Evolutionary conservation across 1,284 basidiomycete genomes (phyloP).

Genomic region (Tylopilus orsonianus): DNA sequence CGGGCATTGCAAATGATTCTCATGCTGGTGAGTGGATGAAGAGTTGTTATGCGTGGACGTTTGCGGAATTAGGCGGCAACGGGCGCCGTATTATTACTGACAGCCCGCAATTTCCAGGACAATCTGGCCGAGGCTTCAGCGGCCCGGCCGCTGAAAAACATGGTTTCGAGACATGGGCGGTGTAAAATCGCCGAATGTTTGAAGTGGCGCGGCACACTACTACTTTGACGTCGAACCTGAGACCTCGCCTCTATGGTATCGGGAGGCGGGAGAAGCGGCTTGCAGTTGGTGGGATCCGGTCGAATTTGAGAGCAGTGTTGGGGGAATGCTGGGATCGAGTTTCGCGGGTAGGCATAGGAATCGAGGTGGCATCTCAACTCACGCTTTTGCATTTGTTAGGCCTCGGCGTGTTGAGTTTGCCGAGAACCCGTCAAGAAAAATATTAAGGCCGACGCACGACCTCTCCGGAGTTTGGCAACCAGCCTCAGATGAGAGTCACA

Average conservation of each 20-base stretch:
- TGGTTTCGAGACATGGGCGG: constrained; percentile 15
- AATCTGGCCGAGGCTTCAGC: background rate
- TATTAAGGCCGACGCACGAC: too few relatives aligned
- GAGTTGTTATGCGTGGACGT: too few relatives aligned
- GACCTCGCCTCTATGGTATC: constrained; percentile 26
- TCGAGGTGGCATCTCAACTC: background rate
- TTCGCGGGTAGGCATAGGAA: background rate
- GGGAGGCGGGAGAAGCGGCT: constrained; percentile 26
- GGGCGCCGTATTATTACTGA: background rate
- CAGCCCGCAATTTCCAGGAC: background rate
- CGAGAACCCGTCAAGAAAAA: background rate
- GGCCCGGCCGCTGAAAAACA: constrained; percentile 5
- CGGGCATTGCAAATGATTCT: background rate
- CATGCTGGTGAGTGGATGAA: background rate
- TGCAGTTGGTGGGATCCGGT: background rate
- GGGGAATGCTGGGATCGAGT: background rate
- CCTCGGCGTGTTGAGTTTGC: background rate
- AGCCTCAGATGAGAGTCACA: background rate
- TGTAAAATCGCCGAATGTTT: constrained; percentile 11
- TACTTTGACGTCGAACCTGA: constrained; percentile 6
- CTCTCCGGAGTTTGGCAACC: background rate
- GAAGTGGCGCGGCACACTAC: constrained; percentile 6
- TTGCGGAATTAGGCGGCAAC: background rate
- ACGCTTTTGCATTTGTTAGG: background rate
- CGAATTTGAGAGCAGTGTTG: too few relatives aligned